Conservation (phyloP, 495 filamentous ascomycete genomes). For the Penicillium daleae region DNA sequence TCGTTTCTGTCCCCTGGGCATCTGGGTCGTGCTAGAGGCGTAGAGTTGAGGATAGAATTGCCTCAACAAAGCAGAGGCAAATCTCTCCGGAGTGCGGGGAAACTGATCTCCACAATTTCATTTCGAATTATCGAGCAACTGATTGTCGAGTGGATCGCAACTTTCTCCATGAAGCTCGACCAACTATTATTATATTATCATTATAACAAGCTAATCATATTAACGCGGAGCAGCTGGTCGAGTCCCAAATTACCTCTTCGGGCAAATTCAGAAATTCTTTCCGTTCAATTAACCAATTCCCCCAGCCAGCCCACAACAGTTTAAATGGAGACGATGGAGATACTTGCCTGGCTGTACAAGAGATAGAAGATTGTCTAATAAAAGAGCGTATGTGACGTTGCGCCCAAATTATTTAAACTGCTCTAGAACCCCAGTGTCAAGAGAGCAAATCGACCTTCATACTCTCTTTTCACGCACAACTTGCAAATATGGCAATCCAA, state of each 20-base stretch:
- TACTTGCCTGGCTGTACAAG: constrained; percentile 4
- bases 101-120: background rate
- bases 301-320: background rate
- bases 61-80: constrained; percentile 3
- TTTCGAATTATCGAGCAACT: background rate
- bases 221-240: background rate
- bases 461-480: background rate
- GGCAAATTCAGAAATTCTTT: constrained; percentile 24
- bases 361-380: background rate
- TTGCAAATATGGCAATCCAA: constrained; percentile 33
- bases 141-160: background rate
- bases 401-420: constrained; percentile 15
- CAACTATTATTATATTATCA: background rate
- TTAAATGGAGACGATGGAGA: constrained; percentile 1
- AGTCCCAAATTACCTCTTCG: constrained; percentile 13
- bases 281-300: constrained; percentile 7
- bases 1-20: constrained; percentile 8
- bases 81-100: constrained; percentile 18
- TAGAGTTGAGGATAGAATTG: constrained; percentile 21
- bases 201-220: background rate
- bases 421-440: background rate
- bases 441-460: background rate
- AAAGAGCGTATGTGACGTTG: background rate
- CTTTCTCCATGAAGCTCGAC: background rate
- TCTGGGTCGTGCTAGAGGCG: background rate